phyloP scores from a whole-genome alignment of 805 yeast species.

The Candida arabinofermentans region DNA sequence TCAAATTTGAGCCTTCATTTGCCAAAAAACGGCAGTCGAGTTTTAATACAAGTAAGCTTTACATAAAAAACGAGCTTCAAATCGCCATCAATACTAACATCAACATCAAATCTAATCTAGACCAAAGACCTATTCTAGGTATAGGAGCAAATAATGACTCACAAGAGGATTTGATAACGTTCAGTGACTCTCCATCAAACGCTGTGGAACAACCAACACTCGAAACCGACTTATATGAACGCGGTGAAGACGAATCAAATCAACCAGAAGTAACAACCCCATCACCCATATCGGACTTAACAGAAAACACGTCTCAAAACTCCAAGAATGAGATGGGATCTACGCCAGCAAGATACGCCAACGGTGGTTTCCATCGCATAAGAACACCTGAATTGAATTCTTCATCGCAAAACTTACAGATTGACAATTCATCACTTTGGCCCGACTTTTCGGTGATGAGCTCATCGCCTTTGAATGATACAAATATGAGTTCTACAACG shows the following conservation, averaged over 20 bases:
- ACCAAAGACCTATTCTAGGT: background rate
- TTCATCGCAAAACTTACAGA: slow-evolving; percentile 2
- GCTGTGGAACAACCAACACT: too few species aligned
- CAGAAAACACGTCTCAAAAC: background rate
- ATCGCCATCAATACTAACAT: too few species aligned
- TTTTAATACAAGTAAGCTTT: slow-evolving; percentile 5
- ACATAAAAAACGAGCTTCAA: background rate
- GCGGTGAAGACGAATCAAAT: too few species aligned
- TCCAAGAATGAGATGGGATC: slow-evolving; percentile 19
- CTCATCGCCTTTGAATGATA: slow-evolving; percentile 10
- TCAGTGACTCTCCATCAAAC: background rate
- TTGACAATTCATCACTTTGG: slow-evolving; percentile 9
- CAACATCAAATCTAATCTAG: too few species aligned
- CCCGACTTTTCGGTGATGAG: slow-evolving; percentile 10
- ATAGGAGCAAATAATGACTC: slow-evolving; percentile 9
- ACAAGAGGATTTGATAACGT: slow-evolving; percentile 14
- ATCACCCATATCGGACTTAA: too few species aligned
- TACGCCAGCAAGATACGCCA: slow-evolving; percentile 17
- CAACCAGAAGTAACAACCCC: too few species aligned
- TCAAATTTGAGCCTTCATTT: slow-evolving; percentile 22
- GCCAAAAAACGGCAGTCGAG: slow-evolving; percentile 6
- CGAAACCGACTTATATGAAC: too few species aligned
- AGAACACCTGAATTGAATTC: background rate
- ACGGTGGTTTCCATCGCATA: slow-evolving; percentile 5
- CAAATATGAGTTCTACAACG: background rate